Base-by-base conservation (phyloP, 164 flowering plant genomes). In the Houttuynia cordata region DNA sequence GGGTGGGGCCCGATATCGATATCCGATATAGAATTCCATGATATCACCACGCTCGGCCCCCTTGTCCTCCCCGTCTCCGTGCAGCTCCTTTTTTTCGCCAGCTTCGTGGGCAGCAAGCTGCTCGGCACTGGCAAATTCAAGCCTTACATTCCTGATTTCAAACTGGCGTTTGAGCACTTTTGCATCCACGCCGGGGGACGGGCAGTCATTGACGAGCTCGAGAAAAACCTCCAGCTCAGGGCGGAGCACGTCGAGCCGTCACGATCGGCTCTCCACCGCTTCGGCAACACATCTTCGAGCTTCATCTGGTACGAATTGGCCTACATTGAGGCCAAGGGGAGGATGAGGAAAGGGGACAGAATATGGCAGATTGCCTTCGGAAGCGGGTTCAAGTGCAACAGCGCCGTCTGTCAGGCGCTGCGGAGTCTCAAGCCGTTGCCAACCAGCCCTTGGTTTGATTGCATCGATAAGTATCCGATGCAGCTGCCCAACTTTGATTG, bases 121-220 rank as follows among this genome's bases (percentile, higher is more conserved):
- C 73, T 78, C 59, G 74, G 79, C 49, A 74, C 79, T 49, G 62
- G 75, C 0, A 88, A 85, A 24, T 58, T 80, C 21, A 84, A 84
- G 80, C 85, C 92, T n/a, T n/a, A n/a, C n/a, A n/a, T n/a, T n/a
- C n/a, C n/a, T n/a, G n/a, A n/a, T n/a, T n/a, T n/a, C n/a, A n/a
- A n/a, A n/a, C n/a, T n/a, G n/a, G n/a, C n/a, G n/a, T n/a, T n/a
- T n/a, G n/a, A n/a, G n/a, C n/a, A n/a, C n/a, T n/a, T n/a, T n/a
- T n/a, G n/a, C n/a, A n/a, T n/a, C n/a, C n/a, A n/a, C n/a, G n/a
- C n/a, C n/a, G n/a, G n/a, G n/a, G n/a, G n/a, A n/a, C n/a, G n/a
- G n/a, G n/a, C n/a, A n/a, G n/a, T n/a, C n/a, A n/a, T 88, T 40
- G 96, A 87, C 65, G 96, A 85, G 76, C 81, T 87, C 18, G 96